phyloP scores from a whole-genome alignment of 306 rosid species.

The Vachellia collinsii region DNA sequence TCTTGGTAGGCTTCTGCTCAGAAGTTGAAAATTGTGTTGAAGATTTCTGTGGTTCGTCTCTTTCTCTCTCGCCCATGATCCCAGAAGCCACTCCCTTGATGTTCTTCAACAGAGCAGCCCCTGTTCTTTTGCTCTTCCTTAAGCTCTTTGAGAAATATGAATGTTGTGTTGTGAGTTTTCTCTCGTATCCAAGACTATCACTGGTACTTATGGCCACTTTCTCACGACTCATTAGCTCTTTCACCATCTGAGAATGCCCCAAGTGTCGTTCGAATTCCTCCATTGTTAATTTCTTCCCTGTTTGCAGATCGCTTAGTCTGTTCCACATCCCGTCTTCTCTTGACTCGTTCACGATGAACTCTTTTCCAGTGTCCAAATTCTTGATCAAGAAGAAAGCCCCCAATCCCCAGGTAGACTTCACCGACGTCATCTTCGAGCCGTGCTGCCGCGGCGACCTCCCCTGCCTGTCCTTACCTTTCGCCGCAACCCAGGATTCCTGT shows the following conservation, averaged over 20 bases:
- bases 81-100: constrained; percentile 67
- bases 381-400: constrained; percentile 77
- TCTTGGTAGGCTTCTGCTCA: constrained; percentile 48
- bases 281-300: constrained; percentile 79
- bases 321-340: constrained; percentile 82
- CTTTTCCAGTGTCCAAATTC: constrained; percentile 81
- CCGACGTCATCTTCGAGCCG: constrained; percentile 24
- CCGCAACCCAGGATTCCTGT: background rate
- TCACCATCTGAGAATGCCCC: constrained; percentile 69
- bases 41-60: constrained; percentile 30
- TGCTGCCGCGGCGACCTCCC: constrained; percentile 16
- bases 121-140: constrained; percentile 71
- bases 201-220: constrained; percentile 14
- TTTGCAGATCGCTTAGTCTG: constrained; percentile 71
- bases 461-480: background rate
- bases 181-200: constrained; percentile 16
- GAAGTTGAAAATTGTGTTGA: background rate
- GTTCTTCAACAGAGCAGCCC: constrained; percentile 71
- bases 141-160: constrained; percentile 62
- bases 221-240: constrained; percentile 68
- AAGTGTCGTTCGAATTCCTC: constrained; percentile 82
- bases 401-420: constrained; percentile 20
- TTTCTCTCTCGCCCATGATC: constrained; percentile 62
- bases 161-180: constrained; percentile 39
- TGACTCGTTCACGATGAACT: constrained; percentile 75